phyloP scores from a whole-genome alignment of 2,329 filamentous ascomycete genomes.

The Monosporascus sp. region DNA sequence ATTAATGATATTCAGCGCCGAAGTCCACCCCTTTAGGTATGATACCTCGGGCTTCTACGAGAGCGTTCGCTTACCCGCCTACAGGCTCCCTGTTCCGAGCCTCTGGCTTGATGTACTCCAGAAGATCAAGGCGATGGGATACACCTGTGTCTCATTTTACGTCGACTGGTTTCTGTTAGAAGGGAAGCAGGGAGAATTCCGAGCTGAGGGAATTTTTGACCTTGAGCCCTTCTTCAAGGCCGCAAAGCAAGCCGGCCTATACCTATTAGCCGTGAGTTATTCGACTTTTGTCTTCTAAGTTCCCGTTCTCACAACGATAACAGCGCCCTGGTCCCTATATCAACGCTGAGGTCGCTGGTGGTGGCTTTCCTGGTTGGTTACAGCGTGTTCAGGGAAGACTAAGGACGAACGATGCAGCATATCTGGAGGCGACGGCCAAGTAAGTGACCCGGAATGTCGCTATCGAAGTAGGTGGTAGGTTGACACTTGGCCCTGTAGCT shows the following conservation, averaged over 20 bases:
- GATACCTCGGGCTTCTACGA: too few species aligned
- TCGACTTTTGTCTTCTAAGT: too few species aligned
- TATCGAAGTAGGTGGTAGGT: too few species aligned
- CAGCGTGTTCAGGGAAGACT: constrained; percentile 58
- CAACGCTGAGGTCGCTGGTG: constrained; percentile 69
- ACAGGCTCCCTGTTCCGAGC: constrained; percentile 1
- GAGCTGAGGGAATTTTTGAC: constrained; percentile 64
- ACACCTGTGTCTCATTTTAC: constrained; percentile 74
- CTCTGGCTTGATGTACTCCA: constrained; percentile 67
- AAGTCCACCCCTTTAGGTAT: constrained; percentile 53
- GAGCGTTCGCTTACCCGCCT: too few species aligned
- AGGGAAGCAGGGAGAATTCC: constrained; percentile 63
- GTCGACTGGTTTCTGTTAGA: constrained; percentile 71
- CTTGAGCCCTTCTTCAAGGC: constrained; percentile 71
- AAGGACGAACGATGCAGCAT: constrained; percentile 56
- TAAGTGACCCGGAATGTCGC: constrained; percentile 38
- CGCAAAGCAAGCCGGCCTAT: constrained; percentile 67
- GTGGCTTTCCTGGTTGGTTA: constrained; percentile 78
- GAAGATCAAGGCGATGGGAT: constrained; percentile 74
- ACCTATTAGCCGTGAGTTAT: constrained; percentile 53
- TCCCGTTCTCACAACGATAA: too few species aligned
- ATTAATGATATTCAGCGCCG: constrained; percentile 57
- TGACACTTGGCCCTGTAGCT: constrained; percentile 30
- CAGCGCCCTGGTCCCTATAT: constrained; percentile 62
- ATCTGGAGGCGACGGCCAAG: constrained; percentile 55